These are phyloP conservation scores for Tetrapisispora arboricola DNA, from an alignment of 805 yeast genomes.

Conservation along the genomic window DNA sequence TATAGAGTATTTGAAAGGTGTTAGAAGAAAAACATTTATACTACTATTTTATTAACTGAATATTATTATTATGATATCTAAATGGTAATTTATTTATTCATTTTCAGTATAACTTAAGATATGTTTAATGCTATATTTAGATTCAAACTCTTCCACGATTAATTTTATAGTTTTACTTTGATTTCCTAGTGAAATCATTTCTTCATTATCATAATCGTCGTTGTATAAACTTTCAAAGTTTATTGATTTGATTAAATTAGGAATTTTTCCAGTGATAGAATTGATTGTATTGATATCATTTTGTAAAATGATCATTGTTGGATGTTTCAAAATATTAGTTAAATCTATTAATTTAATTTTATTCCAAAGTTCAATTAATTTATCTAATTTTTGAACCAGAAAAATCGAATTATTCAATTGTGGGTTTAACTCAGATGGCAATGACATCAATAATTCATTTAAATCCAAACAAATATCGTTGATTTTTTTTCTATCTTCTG, in stretches of 20 bases:
- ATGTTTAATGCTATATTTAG: slow-evolving; percentile 11
- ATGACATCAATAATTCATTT: slow-evolving; percentile 11
- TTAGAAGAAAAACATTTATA: slow-evolving; percentile 18
- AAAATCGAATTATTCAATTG: slow-evolving; percentile 7
- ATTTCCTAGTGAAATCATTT: not conserved
- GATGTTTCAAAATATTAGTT: slow-evolving; percentile 15
- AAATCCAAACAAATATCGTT: slow-evolving; percentile 9
- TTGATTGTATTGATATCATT: slow-evolving; percentile 16
- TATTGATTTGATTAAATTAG: slow-evolving; percentile 7
- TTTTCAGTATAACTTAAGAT: slow-evolving; percentile 5
- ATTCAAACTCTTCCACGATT: slow-evolving; percentile 15
- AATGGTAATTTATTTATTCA: not conserved
- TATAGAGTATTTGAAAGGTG: slow-evolving; percentile 92
- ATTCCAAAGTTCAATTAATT: slow-evolving; percentile 17
- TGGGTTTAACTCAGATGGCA: slow-evolving; percentile 12
- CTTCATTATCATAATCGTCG: slow-evolving; percentile 1
- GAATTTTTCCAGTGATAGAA: slow-evolving; percentile 5
- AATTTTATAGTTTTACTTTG: slow-evolving; percentile 10
- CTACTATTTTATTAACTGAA: too few relatives aligned
- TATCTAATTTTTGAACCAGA: slow-evolving; percentile 13
- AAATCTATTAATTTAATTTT: slow-evolving; percentile 15
- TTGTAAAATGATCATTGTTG: slow-evolving; percentile 19
- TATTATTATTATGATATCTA: not conserved
- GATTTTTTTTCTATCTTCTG: not conserved
- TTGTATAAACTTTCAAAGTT: slow-evolving; percentile 3